Base-by-base conservation (phyloP, 1,139 yeast genomes). In the Yueomyces sp. region DNA sequence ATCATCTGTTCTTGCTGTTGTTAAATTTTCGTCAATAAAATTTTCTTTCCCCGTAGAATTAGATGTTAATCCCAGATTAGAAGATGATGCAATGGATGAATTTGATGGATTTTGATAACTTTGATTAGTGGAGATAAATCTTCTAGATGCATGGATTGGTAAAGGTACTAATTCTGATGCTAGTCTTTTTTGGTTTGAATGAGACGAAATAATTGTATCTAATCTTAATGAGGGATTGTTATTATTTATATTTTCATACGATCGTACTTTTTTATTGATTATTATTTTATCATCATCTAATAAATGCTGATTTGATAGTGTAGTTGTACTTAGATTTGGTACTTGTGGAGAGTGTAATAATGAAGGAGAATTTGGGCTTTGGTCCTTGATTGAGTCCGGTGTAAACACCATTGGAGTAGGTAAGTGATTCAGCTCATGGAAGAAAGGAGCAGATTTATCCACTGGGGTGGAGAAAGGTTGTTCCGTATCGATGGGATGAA, bases 331-430 rank as follows among this genome's bases (percentile, higher is more conserved):
- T 30, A 30, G 32, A 30, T 7, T 7, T 7, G 32, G 32, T 30
- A 11, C 9, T 7, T 30, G 11, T 33, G 35, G n/a, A n/a, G 19
- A 33, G n/a, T 33, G 35, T 6, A 6, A 6, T 6, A 6, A 32
- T 4, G 42, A 32, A 26, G 44, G 46, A 2, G 6, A 6, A 4
- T 48, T 38, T 7, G 62, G 59, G 5, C 57, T 49, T 25, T 41
- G 26, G 9, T 6, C 31, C 6, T 29, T 8, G 9, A 29, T 6
- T 6, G 31, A 29, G 6, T 6, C 9, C 3, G 60, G 59, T 7
- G 55, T 49, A 40, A 55, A 57, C 2, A 49, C 44, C 55, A 57
- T 52, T 35, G 63, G 63, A 3, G 63, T 59, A 1, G 63, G 63
- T 34, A 59, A 42, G 27, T 48, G 44, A 4, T 53, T 50, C 27